These are phyloP conservation scores for Lolium rigidum DNA, from an alignment of 176 grass and related monocot species.

Conservation along the genomic window DNA sequence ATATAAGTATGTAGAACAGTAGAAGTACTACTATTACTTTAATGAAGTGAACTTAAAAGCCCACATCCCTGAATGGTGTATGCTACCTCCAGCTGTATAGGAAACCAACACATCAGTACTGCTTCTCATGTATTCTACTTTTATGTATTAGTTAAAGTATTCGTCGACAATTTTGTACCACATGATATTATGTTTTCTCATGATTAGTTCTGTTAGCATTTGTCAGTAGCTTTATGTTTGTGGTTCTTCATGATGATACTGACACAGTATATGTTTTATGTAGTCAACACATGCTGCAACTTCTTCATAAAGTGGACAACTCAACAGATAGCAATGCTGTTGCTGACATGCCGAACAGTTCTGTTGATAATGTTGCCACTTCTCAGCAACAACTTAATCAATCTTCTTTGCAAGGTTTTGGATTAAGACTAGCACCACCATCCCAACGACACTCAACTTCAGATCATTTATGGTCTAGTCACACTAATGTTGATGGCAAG, in stretches of 20 bases:
- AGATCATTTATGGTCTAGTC: slow-evolving; percentile 57
- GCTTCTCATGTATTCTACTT: slow-evolving; percentile 4
- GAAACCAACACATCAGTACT: background rate
- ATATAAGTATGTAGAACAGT: background rate
- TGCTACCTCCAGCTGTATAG: slow-evolving; percentile 3
- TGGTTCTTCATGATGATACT: slow-evolving; percentile 55
- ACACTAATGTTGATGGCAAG: slow-evolving; percentile 57
- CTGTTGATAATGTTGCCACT: slow-evolving; percentile 48
- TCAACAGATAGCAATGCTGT: slow-evolving; percentile 55
- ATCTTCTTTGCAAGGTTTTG: slow-evolving; percentile 70
- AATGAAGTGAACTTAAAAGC: slow-evolving; percentile 15
- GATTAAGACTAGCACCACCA: slow-evolving; percentile 75
- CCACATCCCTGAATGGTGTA: background rate
- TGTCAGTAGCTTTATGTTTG: slow-evolving; percentile 56
- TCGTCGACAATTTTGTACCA: background rate
- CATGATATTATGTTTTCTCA: slow-evolving; percentile 5
- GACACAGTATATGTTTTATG: slow-evolving; percentile 53
- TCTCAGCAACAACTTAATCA: slow-evolving; percentile 67
- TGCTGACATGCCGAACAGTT: slow-evolving; percentile 54
- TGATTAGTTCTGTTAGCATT: slow-evolving; percentile 26
- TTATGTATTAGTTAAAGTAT: slow-evolving; percentile 21
- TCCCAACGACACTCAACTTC: slow-evolving; percentile 65
- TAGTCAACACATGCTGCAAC: slow-evolving; percentile 97
- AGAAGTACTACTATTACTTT: background rate
- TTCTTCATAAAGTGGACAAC: slow-evolving; percentile 90